A percentile compares a stretch with the other conserved stretches of the same genome.
Evolutionary conservation across 1,284 basidiomycete species (phyloP).

Genomic region (Malassezia japonica): DNA sequence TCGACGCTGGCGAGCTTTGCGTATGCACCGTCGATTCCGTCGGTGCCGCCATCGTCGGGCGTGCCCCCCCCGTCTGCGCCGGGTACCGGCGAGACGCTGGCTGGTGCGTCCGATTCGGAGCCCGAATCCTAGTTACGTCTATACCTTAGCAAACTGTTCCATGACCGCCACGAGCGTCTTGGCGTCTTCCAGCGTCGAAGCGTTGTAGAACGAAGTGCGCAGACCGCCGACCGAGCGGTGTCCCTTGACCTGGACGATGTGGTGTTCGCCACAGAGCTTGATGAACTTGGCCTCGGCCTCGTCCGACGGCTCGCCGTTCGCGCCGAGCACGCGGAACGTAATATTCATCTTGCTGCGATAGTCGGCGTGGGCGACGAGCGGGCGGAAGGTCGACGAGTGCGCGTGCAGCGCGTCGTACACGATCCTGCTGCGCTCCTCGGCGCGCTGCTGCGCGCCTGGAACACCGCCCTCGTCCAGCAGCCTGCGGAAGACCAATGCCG

Average conservation of each 20-base stretch:
- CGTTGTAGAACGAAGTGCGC: conserved; percentile 88
- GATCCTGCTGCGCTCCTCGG: conserved; percentile 21
- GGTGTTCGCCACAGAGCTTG: conserved; percentile 26
- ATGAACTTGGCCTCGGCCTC: conserved; percentile 35
- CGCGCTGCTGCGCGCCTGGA: conserved; percentile 46
- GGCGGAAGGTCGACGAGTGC: conserved; percentile 24
- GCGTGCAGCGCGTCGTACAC: conserved; percentile 39
- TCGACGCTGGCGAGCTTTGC: conserved; percentile 16
- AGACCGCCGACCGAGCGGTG: conserved; percentile 54
- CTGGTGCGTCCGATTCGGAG: neutral
- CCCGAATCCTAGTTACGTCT: neutral
- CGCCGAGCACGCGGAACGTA: conserved; percentile 38
- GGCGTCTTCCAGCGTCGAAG: conserved; percentile 70
- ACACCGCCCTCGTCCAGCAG: conserved; percentile 62
- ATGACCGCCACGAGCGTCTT: conserved; percentile 53
- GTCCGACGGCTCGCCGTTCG: conserved; percentile 26
- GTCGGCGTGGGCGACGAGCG: conserved; percentile 31
- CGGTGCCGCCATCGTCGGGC: neutral
- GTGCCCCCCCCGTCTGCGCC: too few relatives aligned
- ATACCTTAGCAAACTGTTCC: conserved; percentile 44
- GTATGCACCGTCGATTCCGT: neutral
- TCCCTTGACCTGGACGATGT: conserved; percentile 38
- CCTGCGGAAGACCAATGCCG: conserved; percentile 71
- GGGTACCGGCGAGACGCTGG: neutral
- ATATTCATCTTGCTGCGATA: conserved; percentile 45